Conservation (phyloP, 1,139 yeast genomes). For the Candida sanyaensis region DNA sequence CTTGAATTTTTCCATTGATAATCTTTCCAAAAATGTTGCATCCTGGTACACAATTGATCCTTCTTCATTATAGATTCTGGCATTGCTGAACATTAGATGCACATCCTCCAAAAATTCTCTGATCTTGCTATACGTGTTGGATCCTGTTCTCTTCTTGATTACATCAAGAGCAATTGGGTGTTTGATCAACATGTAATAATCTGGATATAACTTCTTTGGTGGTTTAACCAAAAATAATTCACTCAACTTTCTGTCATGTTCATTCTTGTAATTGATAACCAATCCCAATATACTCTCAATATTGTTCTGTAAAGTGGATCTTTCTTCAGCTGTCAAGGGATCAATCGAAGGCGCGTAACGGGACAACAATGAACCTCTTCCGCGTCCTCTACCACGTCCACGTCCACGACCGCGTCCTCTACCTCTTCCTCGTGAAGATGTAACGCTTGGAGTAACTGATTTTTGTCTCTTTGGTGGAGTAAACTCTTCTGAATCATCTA, state of each 20-base stretch:
- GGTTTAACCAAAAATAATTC: constrained; percentile 72
- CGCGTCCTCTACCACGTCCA: constrained; percentile 28
- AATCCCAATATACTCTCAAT: constrained; percentile 47
- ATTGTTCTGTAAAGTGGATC: constrained; percentile 42
- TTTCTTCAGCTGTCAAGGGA: constrained; percentile 41
- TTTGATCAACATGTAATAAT: constrained; percentile 76
- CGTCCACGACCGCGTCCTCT: constrained; percentile 24
- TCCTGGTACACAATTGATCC: constrained; percentile 83
- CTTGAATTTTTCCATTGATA: constrained; percentile 37
- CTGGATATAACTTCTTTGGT: constrained; percentile 75
- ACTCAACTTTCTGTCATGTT: constrained; percentile 45
- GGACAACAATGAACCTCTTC: constrained; percentile 29
- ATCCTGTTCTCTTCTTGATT: constrained; percentile 59
- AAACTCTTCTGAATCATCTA: constrained; percentile 15
- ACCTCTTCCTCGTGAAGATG: constrained; percentile 9
- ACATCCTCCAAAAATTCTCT: constrained; percentile 71
- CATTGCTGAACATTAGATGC: constrained; percentile 79
- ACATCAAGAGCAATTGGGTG: constrained; percentile 81
- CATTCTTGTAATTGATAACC: constrained; percentile 45
- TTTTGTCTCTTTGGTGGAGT: constrained; percentile 28
- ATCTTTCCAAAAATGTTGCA: constrained; percentile 64
- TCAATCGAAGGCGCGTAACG: constrained; percentile 40
- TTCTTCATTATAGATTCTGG: constrained; percentile 85
- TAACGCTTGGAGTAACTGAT: constrained; percentile 29
- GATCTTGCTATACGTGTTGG: constrained; percentile 52